phyloP scores from a whole-genome alignment of 768 basidiomycete genomes.

The Termitomyces sp. region DNA sequence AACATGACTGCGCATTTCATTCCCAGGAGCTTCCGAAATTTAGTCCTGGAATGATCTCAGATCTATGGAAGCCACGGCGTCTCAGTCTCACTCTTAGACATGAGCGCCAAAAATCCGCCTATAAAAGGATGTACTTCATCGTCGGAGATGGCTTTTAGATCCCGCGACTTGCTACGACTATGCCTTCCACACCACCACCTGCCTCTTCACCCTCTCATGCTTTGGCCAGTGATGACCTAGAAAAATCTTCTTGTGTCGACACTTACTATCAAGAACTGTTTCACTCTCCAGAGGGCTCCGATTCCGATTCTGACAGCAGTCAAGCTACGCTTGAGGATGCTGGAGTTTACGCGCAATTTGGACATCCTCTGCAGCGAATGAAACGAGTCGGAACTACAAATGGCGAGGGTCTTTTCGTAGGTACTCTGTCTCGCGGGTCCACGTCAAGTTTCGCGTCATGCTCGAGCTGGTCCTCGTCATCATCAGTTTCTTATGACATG shows the following conservation, averaged over 20 bases:
- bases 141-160: neutral
- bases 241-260: neutral
- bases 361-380: slow-evolving; percentile 30
- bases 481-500: slow-evolving; percentile 25
- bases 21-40: too few species aligned
- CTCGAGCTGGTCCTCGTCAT: slow-evolving; percentile 23
- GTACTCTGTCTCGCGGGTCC: slow-evolving; percentile 15
- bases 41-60: neutral
- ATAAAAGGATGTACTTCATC: neutral
- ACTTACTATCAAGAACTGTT: slow-evolving; percentile 14
- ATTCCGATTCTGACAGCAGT: slow-evolving; percentile 19
- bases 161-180: neutral
- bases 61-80: neutral
- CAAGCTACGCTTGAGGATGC: slow-evolving; percentile 27
- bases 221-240: neutral
- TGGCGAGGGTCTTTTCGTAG: slow-evolving; percentile 13
- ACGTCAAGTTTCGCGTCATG: slow-evolving; percentile 14
- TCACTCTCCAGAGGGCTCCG: slow-evolving; percentile 16
- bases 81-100: slow-evolving; percentile 6
- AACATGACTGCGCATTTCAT: too few species aligned
- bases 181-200: neutral
- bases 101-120: neutral
- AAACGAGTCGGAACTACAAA: slow-evolving; percentile 21
- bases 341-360: slow-evolving; percentile 18
- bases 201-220: neutral